phyloP scores from a whole-genome alignment of 441 rosid species.

The Kokia cookei region DNA sequence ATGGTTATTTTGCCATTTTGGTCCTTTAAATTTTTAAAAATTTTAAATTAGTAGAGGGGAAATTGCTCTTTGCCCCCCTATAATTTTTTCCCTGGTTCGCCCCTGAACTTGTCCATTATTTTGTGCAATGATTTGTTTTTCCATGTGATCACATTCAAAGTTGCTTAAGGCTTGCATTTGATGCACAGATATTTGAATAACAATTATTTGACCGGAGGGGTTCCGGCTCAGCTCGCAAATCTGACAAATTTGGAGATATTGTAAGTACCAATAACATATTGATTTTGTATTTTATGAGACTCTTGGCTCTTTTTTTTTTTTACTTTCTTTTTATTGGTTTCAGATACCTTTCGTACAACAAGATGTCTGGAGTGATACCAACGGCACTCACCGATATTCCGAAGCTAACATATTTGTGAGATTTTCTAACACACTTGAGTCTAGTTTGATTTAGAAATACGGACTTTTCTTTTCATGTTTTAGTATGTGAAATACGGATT shows the following conservation, averaged over 20 bases:
- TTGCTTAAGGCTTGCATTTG: slow-evolving; percentile 4
- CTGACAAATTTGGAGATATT: slow-evolving; percentile 83
- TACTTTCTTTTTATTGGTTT: neutral
- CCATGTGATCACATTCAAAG: neutral
- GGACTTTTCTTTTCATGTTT: neutral
- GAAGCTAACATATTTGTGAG: slow-evolving; percentile 81
- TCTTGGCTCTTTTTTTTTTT: neutral
- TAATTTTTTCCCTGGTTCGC: too few species aligned
- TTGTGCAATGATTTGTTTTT: neutral
- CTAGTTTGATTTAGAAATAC: neutral
- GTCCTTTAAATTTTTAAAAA: too few species aligned
- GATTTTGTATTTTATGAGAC: neutral
- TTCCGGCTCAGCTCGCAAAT: slow-evolving; percentile 92
- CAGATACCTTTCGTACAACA: slow-evolving; percentile 87
- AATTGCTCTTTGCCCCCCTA: too few species aligned
- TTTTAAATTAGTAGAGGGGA: too few species aligned
- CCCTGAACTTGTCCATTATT: too few species aligned
- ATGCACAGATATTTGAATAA: slow-evolving; percentile 75
- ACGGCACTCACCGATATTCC: slow-evolving; percentile 72
- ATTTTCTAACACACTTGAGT: slow-evolving; percentile 4
- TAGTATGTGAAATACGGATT: neutral
- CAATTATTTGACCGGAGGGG: slow-evolving; percentile 88
- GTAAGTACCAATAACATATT: slow-evolving; percentile 40
- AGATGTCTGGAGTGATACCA: slow-evolving; percentile 81
- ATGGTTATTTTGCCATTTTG: too few species aligned